phyloP scores from a whole-genome alignment of 2,329 filamentous ascomycete genomes.

The Trichoderma polysporum region DNA sequence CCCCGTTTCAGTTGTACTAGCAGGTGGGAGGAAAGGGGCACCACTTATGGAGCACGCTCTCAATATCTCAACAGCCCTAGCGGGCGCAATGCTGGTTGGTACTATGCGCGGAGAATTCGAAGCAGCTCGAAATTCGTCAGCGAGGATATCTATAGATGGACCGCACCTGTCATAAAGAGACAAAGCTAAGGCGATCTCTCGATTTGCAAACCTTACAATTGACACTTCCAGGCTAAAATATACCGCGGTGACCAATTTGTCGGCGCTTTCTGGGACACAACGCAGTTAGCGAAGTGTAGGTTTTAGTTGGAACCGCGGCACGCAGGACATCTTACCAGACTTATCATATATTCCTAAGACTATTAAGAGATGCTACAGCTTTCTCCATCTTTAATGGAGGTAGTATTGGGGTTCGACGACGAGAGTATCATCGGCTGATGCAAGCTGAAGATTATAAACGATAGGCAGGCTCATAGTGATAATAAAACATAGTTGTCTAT shows the following conservation, averaged over 20 bases:
- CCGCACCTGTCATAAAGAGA: neutral
- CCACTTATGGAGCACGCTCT: neutral
- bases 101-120: neutral
- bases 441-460: neutral
- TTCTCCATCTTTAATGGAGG: conserved; percentile 1
- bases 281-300: neutral
- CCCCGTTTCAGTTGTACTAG: neutral
- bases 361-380: neutral
- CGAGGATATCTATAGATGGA: neutral
- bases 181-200: neutral
- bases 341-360: neutral
- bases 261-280: neutral
- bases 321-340: neutral
- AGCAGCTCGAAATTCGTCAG: neutral
- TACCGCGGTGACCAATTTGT: neutral
- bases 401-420: neutral
- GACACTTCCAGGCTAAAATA: neutral
- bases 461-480: neutral
- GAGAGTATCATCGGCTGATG: neutral
- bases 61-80: neutral
- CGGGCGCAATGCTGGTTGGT: neutral
- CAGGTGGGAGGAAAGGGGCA: neutral
- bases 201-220: neutral
- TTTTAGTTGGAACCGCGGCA: neutral
- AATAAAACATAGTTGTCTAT: no score